These are phyloP conservation scores for Hymenoscyphus fraxineus DNA, from an alignment of 2,329 filamentous ascomycete genomes.

Conservation along the genomic window DNA sequence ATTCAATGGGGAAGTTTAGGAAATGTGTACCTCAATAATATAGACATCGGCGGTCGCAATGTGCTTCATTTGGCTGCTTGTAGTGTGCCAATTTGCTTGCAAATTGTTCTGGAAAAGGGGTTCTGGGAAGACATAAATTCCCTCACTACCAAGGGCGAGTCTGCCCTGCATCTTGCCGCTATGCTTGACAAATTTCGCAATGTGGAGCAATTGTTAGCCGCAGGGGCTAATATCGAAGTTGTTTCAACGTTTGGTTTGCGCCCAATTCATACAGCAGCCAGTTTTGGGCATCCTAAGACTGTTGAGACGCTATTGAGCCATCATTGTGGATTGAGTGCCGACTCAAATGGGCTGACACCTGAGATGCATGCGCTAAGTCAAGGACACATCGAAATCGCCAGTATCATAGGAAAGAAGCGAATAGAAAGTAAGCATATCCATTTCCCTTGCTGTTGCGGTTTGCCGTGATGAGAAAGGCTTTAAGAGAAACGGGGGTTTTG, in stretches of 20 bases:
- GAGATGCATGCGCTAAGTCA: neutral
- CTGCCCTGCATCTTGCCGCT: neutral
- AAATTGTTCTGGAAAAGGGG: neutral
- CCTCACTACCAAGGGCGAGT: neutral
- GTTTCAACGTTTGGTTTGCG: neutral
- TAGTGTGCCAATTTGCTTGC: neutral
- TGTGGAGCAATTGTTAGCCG: neutral
- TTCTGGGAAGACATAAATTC: neutral
- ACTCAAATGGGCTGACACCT: neutral
- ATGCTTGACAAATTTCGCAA: neutral
- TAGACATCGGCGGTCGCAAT: neutral
- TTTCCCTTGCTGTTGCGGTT: too few relatives aligned
- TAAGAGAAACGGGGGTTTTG: too few relatives aligned
- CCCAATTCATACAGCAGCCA: neutral
- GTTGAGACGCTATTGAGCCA: neutral
- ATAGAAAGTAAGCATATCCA: neutral
- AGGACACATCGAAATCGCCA: neutral
- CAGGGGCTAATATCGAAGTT: neutral
- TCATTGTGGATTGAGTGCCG: neutral
- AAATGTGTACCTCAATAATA: rapidly evolving
- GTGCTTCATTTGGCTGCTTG: neutral
- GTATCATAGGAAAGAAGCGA: neutral
- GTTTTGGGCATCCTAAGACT: neutral
- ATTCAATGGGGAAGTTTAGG: neutral
- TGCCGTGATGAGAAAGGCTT: too few relatives aligned